These are phyloP conservation scores for Candida andamanensis DNA, from an alignment of 805 yeast species.

Conservation along the genomic window DNA sequence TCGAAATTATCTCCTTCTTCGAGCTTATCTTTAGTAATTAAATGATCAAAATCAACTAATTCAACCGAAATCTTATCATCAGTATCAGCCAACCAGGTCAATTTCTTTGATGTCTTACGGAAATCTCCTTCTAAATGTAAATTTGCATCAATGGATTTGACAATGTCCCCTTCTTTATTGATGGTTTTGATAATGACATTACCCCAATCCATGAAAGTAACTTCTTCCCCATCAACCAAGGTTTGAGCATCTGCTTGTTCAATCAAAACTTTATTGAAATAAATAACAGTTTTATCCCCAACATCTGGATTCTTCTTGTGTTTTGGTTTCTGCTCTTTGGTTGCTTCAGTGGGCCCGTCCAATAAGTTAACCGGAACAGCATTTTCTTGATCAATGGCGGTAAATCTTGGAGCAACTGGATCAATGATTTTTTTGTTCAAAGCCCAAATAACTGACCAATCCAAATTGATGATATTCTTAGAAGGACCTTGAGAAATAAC, in stretches of 20 bases:
- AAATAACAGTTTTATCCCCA: slow-evolving; percentile 77
- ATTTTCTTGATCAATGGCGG: slow-evolving; percentile 63
- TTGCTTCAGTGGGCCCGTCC: slow-evolving; percentile 63
- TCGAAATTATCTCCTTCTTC: slow-evolving; percentile 93
- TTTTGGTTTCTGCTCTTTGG: slow-evolving; percentile 72
- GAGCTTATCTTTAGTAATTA: slow-evolving; percentile 89
- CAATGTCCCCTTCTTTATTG: slow-evolving; percentile 50
- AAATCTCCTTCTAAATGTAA: slow-evolving; percentile 93
- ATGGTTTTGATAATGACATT: slow-evolving; percentile 76
- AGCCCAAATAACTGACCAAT: slow-evolving; percentile 98
- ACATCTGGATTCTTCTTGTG: slow-evolving; percentile 94
- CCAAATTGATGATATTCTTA: slow-evolving; percentile 91
- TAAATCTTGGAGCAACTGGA: slow-evolving; percentile 93
- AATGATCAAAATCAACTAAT: slow-evolving; percentile 87
- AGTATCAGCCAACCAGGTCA: slow-evolving; percentile 91
- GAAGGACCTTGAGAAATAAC: slow-evolving; percentile 97
- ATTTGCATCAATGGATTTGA: slow-evolving; percentile 65
- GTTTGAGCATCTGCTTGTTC: slow-evolving; percentile 82
- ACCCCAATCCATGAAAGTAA: slow-evolving; percentile 99
- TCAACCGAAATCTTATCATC: slow-evolving; percentile 67
- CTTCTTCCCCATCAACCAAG: slow-evolving; percentile 76
- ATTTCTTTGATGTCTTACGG: slow-evolving; percentile 90
- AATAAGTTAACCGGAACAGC: slow-evolving; percentile 63
- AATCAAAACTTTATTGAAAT: slow-evolving; percentile 56
- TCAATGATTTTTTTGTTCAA: slow-evolving; percentile 95